Conservation (phyloP, 1,284 basidiomycete species). For the Moniliophthora roreri region DNA sequence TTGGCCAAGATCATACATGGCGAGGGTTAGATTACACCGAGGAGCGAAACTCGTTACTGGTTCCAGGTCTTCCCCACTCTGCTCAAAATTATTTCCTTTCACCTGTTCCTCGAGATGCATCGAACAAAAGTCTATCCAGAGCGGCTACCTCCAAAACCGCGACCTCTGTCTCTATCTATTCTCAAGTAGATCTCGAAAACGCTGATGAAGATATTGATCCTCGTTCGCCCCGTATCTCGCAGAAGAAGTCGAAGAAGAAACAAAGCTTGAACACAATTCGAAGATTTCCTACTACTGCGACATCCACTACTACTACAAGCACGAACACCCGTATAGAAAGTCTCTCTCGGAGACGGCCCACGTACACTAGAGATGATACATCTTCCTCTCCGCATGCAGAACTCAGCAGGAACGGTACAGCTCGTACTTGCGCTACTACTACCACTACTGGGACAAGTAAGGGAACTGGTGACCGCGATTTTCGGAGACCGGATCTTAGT, state of each 20-base stretch:
- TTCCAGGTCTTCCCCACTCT: neutral
- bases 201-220: slow-evolving; percentile 6
- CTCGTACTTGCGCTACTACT: neutral
- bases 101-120: neutral
- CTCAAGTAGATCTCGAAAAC: slow-evolving; percentile 13
- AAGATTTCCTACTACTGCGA: neutral
- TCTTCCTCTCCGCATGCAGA: neutral
- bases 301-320: slow-evolving; percentile 1
- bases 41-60: neutral
- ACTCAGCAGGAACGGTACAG: neutral
- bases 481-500: slow-evolving; percentile 1
- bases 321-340: neutral
- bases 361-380: neutral
- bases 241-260: neutral
- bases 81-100: neutral
- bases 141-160: slow-evolving; percentile 13
- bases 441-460: neutral
- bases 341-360: neutral
- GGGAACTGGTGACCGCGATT: neutral
- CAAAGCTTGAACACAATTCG: neutral
- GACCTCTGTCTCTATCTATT: slow-evolving; percentile 15
- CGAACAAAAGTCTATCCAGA: slow-evolving; percentile 1
- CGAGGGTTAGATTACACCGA: neutral
- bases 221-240: neutral
- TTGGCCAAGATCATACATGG: neutral